Evolutionary conservation across 768 basidiomycete genomes (phyloP).

Genomic region (Tylopilus intermedius): DNA sequence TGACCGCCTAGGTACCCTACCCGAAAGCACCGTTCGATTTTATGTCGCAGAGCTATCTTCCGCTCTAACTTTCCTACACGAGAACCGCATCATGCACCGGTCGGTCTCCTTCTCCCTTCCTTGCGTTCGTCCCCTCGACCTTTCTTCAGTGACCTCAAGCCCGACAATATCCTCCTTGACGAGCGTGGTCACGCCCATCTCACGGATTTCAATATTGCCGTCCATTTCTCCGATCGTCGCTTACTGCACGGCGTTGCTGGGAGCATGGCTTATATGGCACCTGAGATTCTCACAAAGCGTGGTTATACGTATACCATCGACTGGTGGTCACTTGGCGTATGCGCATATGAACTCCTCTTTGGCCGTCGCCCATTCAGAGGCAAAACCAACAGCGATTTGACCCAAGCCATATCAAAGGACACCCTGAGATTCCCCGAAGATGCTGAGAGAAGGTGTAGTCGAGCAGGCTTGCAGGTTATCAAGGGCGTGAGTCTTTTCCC

Average conservation of each 20-base stretch:
- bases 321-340: slow-evolving; percentile 96
- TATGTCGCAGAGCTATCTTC: slow-evolving; percentile 88
- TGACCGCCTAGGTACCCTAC: slow-evolving; percentile 69
- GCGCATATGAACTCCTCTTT: slow-evolving; percentile 88
- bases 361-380: slow-evolving; percentile 91
- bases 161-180: slow-evolving; percentile 95
- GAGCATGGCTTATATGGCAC: slow-evolving; percentile 99
- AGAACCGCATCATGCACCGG: slow-evolving; percentile 95
- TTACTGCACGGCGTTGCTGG: slow-evolving; percentile 89
- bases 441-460: slow-evolving; percentile 72
- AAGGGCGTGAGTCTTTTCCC: slow-evolving; percentile 57
- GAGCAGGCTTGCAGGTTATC: slow-evolving; percentile 71
- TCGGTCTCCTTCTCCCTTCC: slow-evolving; percentile 32
- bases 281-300: slow-evolving; percentile 83
- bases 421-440: slow-evolving; percentile 86
- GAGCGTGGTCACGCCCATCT: slow-evolving; percentile 94
- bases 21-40: slow-evolving; percentile 78
- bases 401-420: slow-evolving; percentile 88
- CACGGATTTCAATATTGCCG: slow-evolving; percentile 98
- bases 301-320: slow-evolving; percentile 94
- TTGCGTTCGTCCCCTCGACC: neutral
- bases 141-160: slow-evolving; percentile 78
- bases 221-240: slow-evolving; percentile 87
- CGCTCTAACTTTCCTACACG: slow-evolving; percentile 85
- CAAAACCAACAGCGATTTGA: slow-evolving; percentile 87